phyloP scores from a whole-genome alignment of 768 basidiomycete species.

The Tylopilus sp. region DNA sequence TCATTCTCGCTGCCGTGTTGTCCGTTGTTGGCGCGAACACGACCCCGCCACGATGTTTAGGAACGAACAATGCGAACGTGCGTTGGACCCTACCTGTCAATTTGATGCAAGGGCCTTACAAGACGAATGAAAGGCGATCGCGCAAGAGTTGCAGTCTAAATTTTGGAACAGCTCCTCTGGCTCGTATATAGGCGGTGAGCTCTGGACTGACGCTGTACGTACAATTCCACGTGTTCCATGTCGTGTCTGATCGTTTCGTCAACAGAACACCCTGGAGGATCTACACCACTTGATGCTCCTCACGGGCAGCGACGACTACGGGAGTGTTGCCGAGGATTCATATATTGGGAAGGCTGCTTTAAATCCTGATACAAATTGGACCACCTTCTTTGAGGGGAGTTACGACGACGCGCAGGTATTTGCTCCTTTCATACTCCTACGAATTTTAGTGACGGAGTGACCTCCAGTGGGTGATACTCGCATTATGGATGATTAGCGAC shows the following conservation, averaged over 20 bases:
- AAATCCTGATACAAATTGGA: slow-evolving; percentile 42
- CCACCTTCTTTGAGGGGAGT: slow-evolving; percentile 41
- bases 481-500: slow-evolving; percentile 56
- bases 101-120: neutral
- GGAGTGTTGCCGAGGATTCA: slow-evolving; percentile 39
- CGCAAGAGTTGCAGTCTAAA: slow-evolving; percentile 26
- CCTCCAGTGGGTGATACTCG: slow-evolving; percentile 52
- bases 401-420: slow-evolving; percentile 53
- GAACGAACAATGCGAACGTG: slow-evolving; percentile 10
- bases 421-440: neutral
- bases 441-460: neutral
- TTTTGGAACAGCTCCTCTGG: slow-evolving; percentile 43
- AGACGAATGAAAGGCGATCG: slow-evolving; percentile 20
- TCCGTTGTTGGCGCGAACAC: neutral
- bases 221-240: neutral
- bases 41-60: slow-evolving; percentile 2
- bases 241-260: neutral
- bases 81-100: neutral
- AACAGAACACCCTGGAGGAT: slow-evolving; percentile 55
- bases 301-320: slow-evolving; percentile 40
- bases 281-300: slow-evolving; percentile 58
- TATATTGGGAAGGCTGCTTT: slow-evolving; percentile 44
- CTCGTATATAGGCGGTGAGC: slow-evolving; percentile 45
- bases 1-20: neutral
- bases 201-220: slow-evolving; percentile 57